phyloP scores from a whole-genome alignment of 345 rosid genomes.

The Mangifera indica region DNA sequence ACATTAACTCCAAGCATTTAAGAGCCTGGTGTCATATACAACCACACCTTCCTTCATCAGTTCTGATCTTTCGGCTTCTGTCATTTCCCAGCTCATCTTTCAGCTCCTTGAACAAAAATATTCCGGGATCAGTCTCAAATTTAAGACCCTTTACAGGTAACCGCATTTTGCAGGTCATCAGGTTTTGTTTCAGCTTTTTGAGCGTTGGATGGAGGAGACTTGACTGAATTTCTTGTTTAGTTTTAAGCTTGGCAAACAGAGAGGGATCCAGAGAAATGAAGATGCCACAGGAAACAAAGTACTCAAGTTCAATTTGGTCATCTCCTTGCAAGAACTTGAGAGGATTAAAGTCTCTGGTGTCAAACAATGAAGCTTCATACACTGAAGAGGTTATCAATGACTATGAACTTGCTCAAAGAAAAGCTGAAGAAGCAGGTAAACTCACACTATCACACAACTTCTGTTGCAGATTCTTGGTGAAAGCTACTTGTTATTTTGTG shows the following conservation, averaged over 20 bases:
- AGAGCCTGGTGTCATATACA: not conserved
- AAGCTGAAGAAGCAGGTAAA: slow-evolving; percentile 96
- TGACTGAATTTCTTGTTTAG: not conserved
- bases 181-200: too few relatives aligned
- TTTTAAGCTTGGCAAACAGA: not conserved
- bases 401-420: slow-evolving; percentile 76
- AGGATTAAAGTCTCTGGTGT: slow-evolving; percentile 48
- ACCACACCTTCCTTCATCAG: too few relatives aligned
- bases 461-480: not conserved
- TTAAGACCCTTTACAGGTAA: slow-evolving; percentile 17
- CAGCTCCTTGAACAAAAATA: not conserved
- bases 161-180: not conserved
- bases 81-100: not conserved
- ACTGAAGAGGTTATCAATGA: slow-evolving; percentile 57
- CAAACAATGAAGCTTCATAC: slow-evolving; percentile 36
- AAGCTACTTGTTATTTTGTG: not conserved
- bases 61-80: slow-evolving; percentile 9
- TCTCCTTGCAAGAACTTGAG: slow-evolving; percentile 59
- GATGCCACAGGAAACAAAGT: slow-evolving; percentile 67
- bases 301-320: slow-evolving; percentile 21
- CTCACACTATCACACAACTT: not conserved
- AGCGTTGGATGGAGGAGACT: too few relatives aligned
- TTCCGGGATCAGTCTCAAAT: slow-evolving; percentile 1
- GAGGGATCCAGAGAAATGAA: not conserved
- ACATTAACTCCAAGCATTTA: slow-evolving; percentile 16